Evolutionary conservation across 352 stramenopile species (phyloP), one percentile per base, ranked within the genome.

Genomic region (Phytophthora kernoviae): DNA sequence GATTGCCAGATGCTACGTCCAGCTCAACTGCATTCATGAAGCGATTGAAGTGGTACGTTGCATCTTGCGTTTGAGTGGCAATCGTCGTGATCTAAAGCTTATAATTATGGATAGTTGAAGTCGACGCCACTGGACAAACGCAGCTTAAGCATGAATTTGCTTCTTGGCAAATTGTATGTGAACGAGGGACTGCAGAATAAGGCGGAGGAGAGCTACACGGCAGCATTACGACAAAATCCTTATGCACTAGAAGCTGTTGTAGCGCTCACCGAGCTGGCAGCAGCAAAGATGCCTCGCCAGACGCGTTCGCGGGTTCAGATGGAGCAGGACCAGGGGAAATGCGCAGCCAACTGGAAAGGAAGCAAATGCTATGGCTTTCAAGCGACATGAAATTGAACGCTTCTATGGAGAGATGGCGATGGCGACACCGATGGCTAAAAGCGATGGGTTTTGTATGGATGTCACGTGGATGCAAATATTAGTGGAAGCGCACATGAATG

Each of bases 211-310:
- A 66, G 65, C 43, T 94, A 89, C 51, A 61, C 52, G 14, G 37
- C 45, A 44, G 86, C 81, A 10, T 60, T 94, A 14, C 61, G 66
- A 44, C 68, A 81, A 34, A 93, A 91, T 49, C 84, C 86, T 27
- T 94, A 93, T 41, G 86, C 86, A 17, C 50, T 94, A 17, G 86
- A 94, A 65, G 86, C 86, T n/a, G 72, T 79, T n/a, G 36, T 94
- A 49, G 80, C 78, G 10, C 72, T 93, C 2, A 73, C 83, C 0
- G 69, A 91, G 26, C 61, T 93, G n/a, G 58, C 73, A 7, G 64
- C 65, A 17, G 65, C 70, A 21, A 84, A 44, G 75, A 84, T 58
- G 58, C 63, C 5, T 62, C 62, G 1, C 64, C 56, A 30, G 49
- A 75, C 53, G 48, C 65, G 8, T 68, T 72, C 54, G 27, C 54